A percentile compares a stretch with the other conserved stretches of the same genome.
phyloP scores from a whole-genome alignment of 2,329 filamentous ascomycete species.

The Aspergillus fumigatiaffinis region DNA sequence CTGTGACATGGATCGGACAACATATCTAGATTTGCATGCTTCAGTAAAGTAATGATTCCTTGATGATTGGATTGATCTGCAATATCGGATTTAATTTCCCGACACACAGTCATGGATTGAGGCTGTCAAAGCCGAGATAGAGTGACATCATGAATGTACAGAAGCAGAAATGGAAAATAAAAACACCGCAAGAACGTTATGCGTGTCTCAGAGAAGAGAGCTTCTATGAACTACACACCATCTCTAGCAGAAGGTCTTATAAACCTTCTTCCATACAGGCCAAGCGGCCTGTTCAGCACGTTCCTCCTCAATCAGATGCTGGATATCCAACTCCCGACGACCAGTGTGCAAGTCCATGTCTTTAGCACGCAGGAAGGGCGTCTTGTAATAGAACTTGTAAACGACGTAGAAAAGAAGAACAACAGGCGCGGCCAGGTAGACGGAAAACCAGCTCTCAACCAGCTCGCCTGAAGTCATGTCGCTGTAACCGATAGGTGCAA shows the following conservation, averaged over 20 bases:
- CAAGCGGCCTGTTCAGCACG: constrained; percentile 66
- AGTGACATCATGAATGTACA: not conserved
- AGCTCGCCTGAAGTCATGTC: constrained; percentile 44
- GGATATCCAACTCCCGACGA: constrained; percentile 77
- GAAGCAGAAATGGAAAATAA: not conserved
- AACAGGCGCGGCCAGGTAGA: constrained; percentile 56
- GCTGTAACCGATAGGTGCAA: constrained; percentile 65
- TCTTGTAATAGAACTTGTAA: constrained; percentile 74
- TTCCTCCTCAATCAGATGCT: constrained; percentile 75
- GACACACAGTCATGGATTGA: not conserved
- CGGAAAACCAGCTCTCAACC: constrained; percentile 65
- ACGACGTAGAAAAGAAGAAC: constrained; percentile 59
- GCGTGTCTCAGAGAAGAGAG: constrained; percentile 1
- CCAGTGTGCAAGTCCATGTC: constrained; percentile 89
- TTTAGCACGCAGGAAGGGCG: constrained; percentile 59
- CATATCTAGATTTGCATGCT: not conserved
- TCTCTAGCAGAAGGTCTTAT: constrained; percentile 66
- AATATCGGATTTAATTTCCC: not conserved
- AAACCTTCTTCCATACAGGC: constrained; percentile 73
- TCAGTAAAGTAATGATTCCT: not conserved
- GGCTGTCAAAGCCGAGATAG: not conserved
- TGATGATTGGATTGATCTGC: not conserved
- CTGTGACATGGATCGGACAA: not conserved
- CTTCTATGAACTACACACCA: not conserved
- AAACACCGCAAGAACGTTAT: constrained; percentile 7